These are phyloP conservation scores for Hemisphaericaspora lyxosophila DNA, from an alignment of 1,139 yeast genomes.

Conservation along the genomic window DNA sequence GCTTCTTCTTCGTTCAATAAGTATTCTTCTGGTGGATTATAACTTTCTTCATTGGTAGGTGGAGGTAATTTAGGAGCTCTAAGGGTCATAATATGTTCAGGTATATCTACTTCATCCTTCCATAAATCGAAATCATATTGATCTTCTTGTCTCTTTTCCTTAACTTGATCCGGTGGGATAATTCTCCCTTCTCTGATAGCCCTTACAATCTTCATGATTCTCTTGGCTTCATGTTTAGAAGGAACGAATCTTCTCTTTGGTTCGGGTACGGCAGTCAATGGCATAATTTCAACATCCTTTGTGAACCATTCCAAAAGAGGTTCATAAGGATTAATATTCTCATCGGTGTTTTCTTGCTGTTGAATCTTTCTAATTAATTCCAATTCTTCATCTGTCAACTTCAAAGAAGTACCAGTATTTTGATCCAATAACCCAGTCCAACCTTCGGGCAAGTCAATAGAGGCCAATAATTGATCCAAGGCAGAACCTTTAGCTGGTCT, in stretches of 20 bases:
- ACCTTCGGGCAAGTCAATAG: constrained; percentile 93
- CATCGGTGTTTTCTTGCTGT: constrained; percentile 81
- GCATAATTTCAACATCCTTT: constrained; percentile 82
- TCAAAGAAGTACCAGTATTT: constrained; percentile 83
- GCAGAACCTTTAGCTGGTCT: constrained; percentile 98
- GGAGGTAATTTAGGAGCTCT: constrained; percentile 96
- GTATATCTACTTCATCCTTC: constrained; percentile 55
- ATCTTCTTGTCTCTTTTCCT: constrained; percentile 51
- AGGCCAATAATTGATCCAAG: constrained; percentile 80
- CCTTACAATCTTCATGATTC: constrained; percentile 91
- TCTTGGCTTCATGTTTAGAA: constrained; percentile 93
- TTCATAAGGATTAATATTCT: constrained; percentile 80
- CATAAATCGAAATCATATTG: constrained; percentile 72
- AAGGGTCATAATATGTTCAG: constrained; percentile 80
- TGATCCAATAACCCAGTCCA: constrained; percentile 97
- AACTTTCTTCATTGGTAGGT: constrained; percentile 94
- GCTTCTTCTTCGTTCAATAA: constrained; percentile 76
- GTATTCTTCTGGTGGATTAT: constrained; percentile 97
- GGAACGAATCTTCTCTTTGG: constrained; percentile 97
- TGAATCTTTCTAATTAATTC: constrained; percentile 86
- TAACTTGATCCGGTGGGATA: constrained; percentile 64
- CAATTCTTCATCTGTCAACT: constrained; percentile 84
- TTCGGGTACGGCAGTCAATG: constrained; percentile 89
- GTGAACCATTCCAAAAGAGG: constrained; percentile 97
- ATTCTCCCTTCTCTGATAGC: constrained; percentile 97